Base-by-base conservation (phyloP, 148 eudicot species). In the Heliosperma pusillum region DNA sequence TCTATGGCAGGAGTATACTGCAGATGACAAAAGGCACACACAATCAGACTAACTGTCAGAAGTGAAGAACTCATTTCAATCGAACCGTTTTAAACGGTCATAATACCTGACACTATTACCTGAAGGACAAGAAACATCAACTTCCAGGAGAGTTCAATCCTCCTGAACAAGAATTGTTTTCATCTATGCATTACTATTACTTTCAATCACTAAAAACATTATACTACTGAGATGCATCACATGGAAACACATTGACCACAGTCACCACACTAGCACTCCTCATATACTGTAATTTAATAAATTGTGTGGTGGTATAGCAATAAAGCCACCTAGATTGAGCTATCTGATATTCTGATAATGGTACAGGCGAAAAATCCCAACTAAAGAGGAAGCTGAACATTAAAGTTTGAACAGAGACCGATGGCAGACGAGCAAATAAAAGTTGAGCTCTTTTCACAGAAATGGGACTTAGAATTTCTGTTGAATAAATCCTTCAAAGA, bases 1-100 rank as follows among this genome's bases (percentile, higher is more conserved):
- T 94, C 98, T 76, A 94, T 90, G 47, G 98, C 98, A 8, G 95
- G 93, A 26, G 97, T 91, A 83, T 93, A 93, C 98, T 93, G 91
- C 90, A 89, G 76, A 29, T 66, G 12, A 62, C 63, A 79, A 61
- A 47, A 26, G 22, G 17, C 61, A 71, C n/a, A 57, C 13, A 62
- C 55, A 50, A 64, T 78, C 63, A 80, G 79, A 73, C 5, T 26
- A 65, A 27, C 25, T 42, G 55, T 1, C 55, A 16, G 55, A 69
- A 75, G 74, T 2, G 29, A 25, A 10, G 30, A 25, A 75, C 65
- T 29, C 44, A 72, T 72, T 59, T 58, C 74, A 27, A 79, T 21
- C 68, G 78, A 77, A 74, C 83, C 77, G 45, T 56, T 76, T 73
- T 73, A 22, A 78, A 77, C 81, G 68, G 72, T 68, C 76, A 72